A percentile compares a stretch with the other conserved stretches of the same genome.
phyloP scores from a whole-genome alignment of 2,329 filamentous ascomycete genomes.

The Nemania bipapillata region DNA sequence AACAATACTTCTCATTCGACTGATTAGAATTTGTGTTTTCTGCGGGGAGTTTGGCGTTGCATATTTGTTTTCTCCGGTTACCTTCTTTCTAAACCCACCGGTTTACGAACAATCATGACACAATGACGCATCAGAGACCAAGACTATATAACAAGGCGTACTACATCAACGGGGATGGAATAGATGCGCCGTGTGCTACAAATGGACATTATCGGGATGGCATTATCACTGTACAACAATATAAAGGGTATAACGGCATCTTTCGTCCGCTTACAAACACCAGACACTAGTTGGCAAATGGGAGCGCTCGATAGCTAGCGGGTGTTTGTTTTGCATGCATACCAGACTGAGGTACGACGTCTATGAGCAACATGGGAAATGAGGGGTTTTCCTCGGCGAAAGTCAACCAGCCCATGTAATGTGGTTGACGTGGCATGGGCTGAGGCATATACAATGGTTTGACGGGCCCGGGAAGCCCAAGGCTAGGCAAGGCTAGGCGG shows the following conservation, averaged over 20 bases:
- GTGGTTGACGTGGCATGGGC: slow-evolving; percentile 11
- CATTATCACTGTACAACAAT: slow-evolving; percentile 45
- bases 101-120: slow-evolving; percentile 37
- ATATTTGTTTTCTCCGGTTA: slow-evolving; percentile 38
- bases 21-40: slow-evolving; percentile 41
- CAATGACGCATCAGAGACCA: slow-evolving; percentile 39
- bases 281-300: slow-evolving; percentile 36
- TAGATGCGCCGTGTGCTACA: slow-evolving; percentile 48
- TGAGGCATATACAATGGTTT: slow-evolving; percentile 16
- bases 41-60: slow-evolving; percentile 47
- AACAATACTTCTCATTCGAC: slow-evolving; percentile 36
- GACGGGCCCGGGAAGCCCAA: slow-evolving; percentile 9
- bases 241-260: slow-evolving; percentile 47
- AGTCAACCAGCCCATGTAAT: slow-evolving; percentile 4
- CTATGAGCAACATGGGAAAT: slow-evolving; percentile 17
- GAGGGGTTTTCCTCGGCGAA: slow-evolving; percentile 12
- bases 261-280: slow-evolving; percentile 37
- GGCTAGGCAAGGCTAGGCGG: neutral
- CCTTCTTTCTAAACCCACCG: slow-evolving; percentile 25
- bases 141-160: slow-evolving; percentile 46
- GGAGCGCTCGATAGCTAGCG: slow-evolving; percentile 17
- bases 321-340: neutral
- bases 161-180: slow-evolving; percentile 47
- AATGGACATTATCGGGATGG: slow-evolving; percentile 40
- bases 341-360: slow-evolving; percentile 24